Percentiles rank a stretch among this genome's conserved stretches.
Evolutionary conservation across 805 yeast species (phyloP).

Genomic region (Metschnikowia hibisci): DNA sequence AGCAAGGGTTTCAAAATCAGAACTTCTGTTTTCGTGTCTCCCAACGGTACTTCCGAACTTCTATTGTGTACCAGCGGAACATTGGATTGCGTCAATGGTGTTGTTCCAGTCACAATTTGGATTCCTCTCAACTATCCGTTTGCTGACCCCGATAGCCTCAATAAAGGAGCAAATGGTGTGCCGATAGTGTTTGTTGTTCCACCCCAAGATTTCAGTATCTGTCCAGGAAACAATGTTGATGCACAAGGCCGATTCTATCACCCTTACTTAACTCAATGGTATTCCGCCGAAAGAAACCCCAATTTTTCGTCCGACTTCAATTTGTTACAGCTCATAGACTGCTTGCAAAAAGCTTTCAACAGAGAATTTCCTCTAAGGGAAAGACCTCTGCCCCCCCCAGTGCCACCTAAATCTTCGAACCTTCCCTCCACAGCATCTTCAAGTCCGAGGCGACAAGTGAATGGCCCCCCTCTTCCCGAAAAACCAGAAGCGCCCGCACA

Average conservation of each 20-base stretch:
- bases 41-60: conserved; percentile 56
- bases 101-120: conserved; percentile 66
- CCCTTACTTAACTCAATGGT: conserved; percentile 65
- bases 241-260: conserved; percentile 68
- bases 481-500: conserved; percentile 28
- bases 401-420: conserved; percentile 24
- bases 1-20: conserved; percentile 54
- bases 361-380: conserved; percentile 25
- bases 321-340: conserved; percentile 29
- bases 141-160: conserved; percentile 7
- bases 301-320: conserved; percentile 17
- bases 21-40: conserved; percentile 52
- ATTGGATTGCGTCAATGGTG: conserved; percentile 25
- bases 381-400: conserved; percentile 30
- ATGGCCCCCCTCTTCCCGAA: conserved; percentile 27
- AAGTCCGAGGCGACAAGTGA: conserved; percentile 7
- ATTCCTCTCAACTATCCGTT: conserved; percentile 68
- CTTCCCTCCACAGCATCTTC: conserved; percentile 31
- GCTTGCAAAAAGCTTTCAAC: conserved; percentile 33
- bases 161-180: conserved; percentile 30
- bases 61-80: conserved; percentile 64
- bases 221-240: conserved; percentile 66
- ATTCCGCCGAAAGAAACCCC: conserved; percentile 4
- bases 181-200: conserved; percentile 68
- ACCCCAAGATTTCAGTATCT: conserved; percentile 42